phyloP scores from a whole-genome alignment of 495 filamentous ascomycete species.

The Penicillium canescens region DNA sequence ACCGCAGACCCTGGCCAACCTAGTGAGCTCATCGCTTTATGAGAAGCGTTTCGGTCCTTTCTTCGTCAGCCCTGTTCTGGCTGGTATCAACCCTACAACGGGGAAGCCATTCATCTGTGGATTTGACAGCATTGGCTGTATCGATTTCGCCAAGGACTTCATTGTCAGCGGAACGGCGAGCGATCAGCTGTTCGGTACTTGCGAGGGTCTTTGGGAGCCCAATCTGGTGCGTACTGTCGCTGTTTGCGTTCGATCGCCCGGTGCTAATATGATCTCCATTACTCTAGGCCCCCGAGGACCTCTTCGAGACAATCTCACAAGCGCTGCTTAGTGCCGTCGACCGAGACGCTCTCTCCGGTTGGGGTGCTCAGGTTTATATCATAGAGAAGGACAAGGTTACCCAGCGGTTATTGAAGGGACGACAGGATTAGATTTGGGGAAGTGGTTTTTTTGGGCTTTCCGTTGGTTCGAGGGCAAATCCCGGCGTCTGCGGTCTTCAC shows the following conservation, averaged over 20 bases:
- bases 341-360: conserved; percentile 92
- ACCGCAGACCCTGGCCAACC: conserved; percentile 91
- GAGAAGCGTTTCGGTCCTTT: conserved; percentile 94
- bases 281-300: conserved; percentile 77
- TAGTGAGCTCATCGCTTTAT: conserved; percentile 87
- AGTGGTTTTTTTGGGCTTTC: conserved; percentile 28
- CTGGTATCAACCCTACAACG: conserved; percentile 87
- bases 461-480: conserved; percentile 28
- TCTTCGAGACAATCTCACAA: conserved; percentile 98
- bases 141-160: conserved; percentile 99
- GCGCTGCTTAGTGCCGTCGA: conserved; percentile 95
- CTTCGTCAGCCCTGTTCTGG: conserved; percentile 92
- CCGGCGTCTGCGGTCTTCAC: conserved; percentile 33
- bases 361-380: conserved; percentile 98
- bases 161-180: conserved; percentile 95
- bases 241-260: not conserved
- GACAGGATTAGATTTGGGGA: conserved; percentile 57
- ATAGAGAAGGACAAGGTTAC: conserved; percentile 99
- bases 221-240: conserved; percentile 66
- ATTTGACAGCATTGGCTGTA: conserved; percentile 98
- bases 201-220: conserved; percentile 97
- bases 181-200: conserved; percentile 97
- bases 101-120: conserved; percentile 97
- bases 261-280: conserved; percentile 24
- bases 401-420: conserved; percentile 94